phyloP scores from a whole-genome alignment of 2,329 filamentous ascomycete genomes.

The Xylariaceae sp. region DNA sequence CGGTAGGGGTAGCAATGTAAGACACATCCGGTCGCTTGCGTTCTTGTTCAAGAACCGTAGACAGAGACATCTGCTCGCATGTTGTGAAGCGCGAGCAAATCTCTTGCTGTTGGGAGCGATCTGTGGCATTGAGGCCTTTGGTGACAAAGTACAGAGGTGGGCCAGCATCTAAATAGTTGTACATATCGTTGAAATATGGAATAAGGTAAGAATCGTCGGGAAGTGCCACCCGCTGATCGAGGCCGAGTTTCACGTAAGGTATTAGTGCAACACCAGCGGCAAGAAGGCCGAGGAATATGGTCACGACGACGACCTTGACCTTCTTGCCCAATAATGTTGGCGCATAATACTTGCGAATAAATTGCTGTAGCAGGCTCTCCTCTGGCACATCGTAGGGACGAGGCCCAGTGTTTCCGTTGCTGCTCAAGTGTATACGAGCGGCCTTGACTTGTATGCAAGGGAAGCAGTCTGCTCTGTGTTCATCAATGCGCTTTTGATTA shows the following conservation, averaged over 20 bases:
- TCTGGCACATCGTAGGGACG: slow-evolving; percentile 73
- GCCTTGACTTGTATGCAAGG: slow-evolving; percentile 82
- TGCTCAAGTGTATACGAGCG: slow-evolving; percentile 64
- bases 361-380: slow-evolving; percentile 78
- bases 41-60: slow-evolving; percentile 91
- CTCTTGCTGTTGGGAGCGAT: slow-evolving; percentile 73
- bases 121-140: slow-evolving; percentile 73
- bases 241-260: slow-evolving; percentile 78
- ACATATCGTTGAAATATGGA: slow-evolving; percentile 93
- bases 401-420: slow-evolving; percentile 57
- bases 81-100: slow-evolving; percentile 89
- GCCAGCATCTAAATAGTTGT: slow-evolving; percentile 85
- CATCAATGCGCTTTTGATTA: slow-evolving; percentile 89
- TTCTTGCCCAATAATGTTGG: slow-evolving; percentile 77
- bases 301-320: slow-evolving; percentile 72
- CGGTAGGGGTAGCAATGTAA: slow-evolving; percentile 82
- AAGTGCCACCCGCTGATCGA: slow-evolving; percentile 93
- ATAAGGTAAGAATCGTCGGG: slow-evolving; percentile 94
- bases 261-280: slow-evolving; percentile 81
- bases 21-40: slow-evolving; percentile 84
- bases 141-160: slow-evolving; percentile 97
- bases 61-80: slow-evolving; percentile 78
- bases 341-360: slow-evolving; percentile 89
- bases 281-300: slow-evolving; percentile 83
- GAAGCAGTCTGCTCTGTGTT: slow-evolving; percentile 84